phyloP scores from a whole-genome alignment of 2,329 filamentous ascomycete species.

The Penicillium sp. region DNA sequence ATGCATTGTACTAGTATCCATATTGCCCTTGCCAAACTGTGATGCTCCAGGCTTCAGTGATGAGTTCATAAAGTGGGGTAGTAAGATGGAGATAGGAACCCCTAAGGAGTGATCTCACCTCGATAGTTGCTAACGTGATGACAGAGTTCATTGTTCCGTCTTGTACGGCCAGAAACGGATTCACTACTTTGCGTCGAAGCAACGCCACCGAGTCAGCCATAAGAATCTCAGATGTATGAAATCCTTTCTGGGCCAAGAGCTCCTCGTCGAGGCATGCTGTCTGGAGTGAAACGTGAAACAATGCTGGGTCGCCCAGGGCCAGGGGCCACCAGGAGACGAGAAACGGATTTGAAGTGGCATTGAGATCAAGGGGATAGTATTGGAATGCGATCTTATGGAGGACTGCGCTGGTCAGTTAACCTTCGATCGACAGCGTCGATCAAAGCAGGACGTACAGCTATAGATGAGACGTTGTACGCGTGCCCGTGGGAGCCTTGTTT shows the following conservation, averaged over 20 bases:
- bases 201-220: slow-evolving; percentile 58
- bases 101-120: slow-evolving; percentile 41
- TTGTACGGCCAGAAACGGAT: slow-evolving; percentile 49
- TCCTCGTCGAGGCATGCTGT: slow-evolving; percentile 59
- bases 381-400: slow-evolving; percentile 58
- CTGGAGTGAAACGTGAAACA: slow-evolving; percentile 60
- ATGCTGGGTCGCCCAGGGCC: slow-evolving; percentile 54
- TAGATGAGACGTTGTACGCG: slow-evolving; percentile 58
- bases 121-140: slow-evolving; percentile 57
- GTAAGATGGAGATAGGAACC: not conserved
- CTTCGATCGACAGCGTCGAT: not conserved
- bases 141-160: slow-evolving; percentile 58
- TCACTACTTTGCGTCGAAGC: slow-evolving; percentile 51
- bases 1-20: slow-evolving; percentile 47
- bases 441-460: slow-evolving; percentile 45
- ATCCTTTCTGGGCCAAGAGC: slow-evolving; percentile 51
- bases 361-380: slow-evolving; percentile 58
- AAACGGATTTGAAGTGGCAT: slow-evolving; percentile 55
- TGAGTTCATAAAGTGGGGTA: not conserved
- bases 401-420: slow-evolving; percentile 42
- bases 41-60: slow-evolving; percentile 2
- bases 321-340: slow-evolving; percentile 60
- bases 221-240: slow-evolving; percentile 53
- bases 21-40: slow-evolving; percentile 56
- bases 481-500: slow-evolving; percentile 50